Base-by-base conservation (phyloP, 75 land plant genomes). In the Selaginella moellendorffii region DNA sequence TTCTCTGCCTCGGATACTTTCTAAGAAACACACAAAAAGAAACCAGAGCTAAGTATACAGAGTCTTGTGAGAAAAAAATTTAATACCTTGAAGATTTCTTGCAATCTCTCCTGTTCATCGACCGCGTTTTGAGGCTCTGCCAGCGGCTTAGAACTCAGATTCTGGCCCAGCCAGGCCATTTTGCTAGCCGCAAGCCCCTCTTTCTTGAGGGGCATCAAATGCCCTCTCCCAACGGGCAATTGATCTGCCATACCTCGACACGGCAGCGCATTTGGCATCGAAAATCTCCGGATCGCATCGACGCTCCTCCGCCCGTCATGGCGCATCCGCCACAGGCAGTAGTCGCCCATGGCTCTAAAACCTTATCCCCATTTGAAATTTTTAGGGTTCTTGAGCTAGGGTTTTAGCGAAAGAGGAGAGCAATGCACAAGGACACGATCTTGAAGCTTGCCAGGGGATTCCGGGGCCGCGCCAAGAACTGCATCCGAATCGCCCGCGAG, bases 371-470 rank as follows among this genome's bases (percentile, higher is more conserved):
- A n/a, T n/a, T n/a, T n/a, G n/a, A n/a, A n/a, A n/a, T 36, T 36
- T 36, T 36, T 36, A 36, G 46, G 46, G 46, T 36, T 36, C 14
- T 36, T 36, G 46, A 36, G 46, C 46, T n/a, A n/a, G n/a, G n/a
- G n/a, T n/a, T n/a, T n/a, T n/a, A n/a, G n/a, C n/a, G n/a, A n/a
- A n/a, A n/a, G n/a, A n/a, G 19, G 29, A 24, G 26, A 23, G 63
- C 61, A 77, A 92, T 92, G 97, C 82, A 92, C 76, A 92, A 92
- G 76, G 74, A 88, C 59, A 79, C 79, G 78, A 81, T 93, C 18
- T 76, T 93, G 27, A 78, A 93, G 81, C 65, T 93, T 30, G 98
- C 98, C n/a, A 88, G 88, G 80, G 98, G 98, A 21, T 93, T 88
- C 72, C 42, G 98, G 9, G 98, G 98, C 21, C 72, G 96, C 61